phyloP scores from a whole-genome alignment of 768 basidiomycete genomes.

The Hypholoma fasciculare region DNA sequence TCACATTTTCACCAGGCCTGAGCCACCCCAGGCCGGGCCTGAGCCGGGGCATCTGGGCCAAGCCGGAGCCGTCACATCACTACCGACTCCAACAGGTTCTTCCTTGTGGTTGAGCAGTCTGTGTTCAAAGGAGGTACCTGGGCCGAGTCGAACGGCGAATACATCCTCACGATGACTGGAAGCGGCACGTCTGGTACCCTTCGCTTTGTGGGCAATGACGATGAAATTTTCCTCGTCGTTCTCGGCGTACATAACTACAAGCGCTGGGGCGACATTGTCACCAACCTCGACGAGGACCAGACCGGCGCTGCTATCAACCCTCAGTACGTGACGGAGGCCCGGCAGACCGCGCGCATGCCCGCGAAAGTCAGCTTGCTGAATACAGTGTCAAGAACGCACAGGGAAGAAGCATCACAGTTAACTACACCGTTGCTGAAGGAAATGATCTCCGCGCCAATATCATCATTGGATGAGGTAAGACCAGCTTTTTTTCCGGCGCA shows the following conservation, averaged over 20 bases:
- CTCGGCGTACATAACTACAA: conserved; percentile 40
- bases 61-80: no score
- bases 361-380: conserved; percentile 1
- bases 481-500: no score
- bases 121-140: conserved; percentile 28
- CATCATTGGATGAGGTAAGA: conserved; percentile 2
- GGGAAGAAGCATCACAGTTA: conserved; percentile 1
- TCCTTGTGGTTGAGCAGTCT: conserved; percentile 31
- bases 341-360: not conserved
- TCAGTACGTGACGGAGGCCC: conserved; percentile 24
- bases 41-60: no score
- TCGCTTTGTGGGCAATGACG: conserved; percentile 28
- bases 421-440: conserved; percentile 1
- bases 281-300: conserved; percentile 24
- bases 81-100: no score
- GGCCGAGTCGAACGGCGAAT: conserved; percentile 25
- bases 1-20: no score
- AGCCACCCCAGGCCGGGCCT: no score
- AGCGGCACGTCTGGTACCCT: conserved; percentile 30
- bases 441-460: conserved; percentile 4
- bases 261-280: conserved; percentile 37
- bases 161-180: conserved; percentile 25
- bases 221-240: conserved; percentile 29
- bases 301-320: conserved; percentile 24
- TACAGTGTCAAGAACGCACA: not conserved